Percentiles rank a stretch among this genome's conserved stretches.
These are phyloP conservation scores for Wilcoxina mikolae DNA, from an alignment of 495 filamentous ascomycete genomes.

Conservation along the genomic window DNA sequence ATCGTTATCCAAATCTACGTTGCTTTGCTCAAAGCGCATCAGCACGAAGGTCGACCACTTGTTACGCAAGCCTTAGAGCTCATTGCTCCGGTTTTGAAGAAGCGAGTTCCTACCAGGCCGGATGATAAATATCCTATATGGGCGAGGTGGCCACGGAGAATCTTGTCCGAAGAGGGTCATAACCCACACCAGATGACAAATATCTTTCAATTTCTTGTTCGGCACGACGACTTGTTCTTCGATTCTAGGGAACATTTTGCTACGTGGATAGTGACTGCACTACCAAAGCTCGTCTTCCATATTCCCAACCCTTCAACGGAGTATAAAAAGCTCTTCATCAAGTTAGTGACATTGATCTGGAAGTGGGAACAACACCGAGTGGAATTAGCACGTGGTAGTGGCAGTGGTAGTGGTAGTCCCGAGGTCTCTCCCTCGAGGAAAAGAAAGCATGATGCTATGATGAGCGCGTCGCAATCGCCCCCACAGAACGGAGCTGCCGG, in stretches of 20 bases:
- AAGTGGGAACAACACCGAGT: conserved; percentile 78
- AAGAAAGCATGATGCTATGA: conserved; percentile 37
- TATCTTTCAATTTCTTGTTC: conserved; percentile 92
- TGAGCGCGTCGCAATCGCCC: conserved; percentile 36
- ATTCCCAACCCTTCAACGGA: conserved; percentile 80
- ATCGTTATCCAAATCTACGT: conserved; percentile 91
- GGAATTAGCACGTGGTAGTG: conserved; percentile 9
- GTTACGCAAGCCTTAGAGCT: conserved; percentile 91
- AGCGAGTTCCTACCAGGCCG: conserved; percentile 39
- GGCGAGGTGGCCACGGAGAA: conserved; percentile 81
- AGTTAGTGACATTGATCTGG: conserved; percentile 78
- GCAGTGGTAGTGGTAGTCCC: conserved; percentile 17
- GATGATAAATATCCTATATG: conserved; percentile 59
- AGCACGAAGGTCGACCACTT: conserved; percentile 82
- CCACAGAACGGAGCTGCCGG: conserved; percentile 38
- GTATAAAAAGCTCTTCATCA: conserved; percentile 78
- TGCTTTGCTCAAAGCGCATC: conserved; percentile 76
- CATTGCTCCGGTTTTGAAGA: conserved; percentile 83
- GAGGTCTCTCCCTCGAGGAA: conserved; percentile 36
- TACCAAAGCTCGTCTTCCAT: conserved; percentile 66
- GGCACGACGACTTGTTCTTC: conserved; percentile 85
- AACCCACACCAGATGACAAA: conserved; percentile 93
- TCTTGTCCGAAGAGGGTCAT: conserved; percentile 86
- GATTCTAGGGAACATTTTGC: conserved; percentile 85
- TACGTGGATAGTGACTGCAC: conserved; percentile 69